phyloP scores from a whole-genome alignment of 1,284 basidiomycete species.

The Fomitopsis betulina region DNA sequence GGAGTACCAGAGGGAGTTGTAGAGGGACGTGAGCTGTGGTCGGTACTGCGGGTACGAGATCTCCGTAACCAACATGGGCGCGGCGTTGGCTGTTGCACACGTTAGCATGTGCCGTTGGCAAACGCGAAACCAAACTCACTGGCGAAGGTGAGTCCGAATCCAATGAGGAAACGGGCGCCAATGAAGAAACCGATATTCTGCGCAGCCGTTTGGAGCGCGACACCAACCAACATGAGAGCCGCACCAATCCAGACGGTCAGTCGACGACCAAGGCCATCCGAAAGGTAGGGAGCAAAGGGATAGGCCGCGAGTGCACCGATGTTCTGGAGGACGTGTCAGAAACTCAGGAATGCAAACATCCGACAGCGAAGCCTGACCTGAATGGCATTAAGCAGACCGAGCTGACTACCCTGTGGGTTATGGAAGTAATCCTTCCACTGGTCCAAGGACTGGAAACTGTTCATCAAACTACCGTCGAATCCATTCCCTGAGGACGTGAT shows the following conservation, averaged over 20 bases:
- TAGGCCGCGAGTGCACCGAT: constrained; percentile 63
- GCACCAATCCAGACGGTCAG: constrained; percentile 59
- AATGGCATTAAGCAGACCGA: constrained; percentile 74
- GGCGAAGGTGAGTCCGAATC: constrained; percentile 75
- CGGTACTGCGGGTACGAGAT: constrained; percentile 49
- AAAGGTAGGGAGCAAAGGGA: constrained; percentile 68
- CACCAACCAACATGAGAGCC: constrained; percentile 57
- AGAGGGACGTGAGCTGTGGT: not conserved
- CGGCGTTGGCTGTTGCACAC: constrained; percentile 45
- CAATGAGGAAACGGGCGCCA: constrained; percentile 75
- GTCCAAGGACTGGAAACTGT: constrained; percentile 61
- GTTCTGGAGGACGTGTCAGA: constrained; percentile 36
- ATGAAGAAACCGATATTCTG: constrained; percentile 79
- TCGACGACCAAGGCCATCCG: constrained; percentile 65
- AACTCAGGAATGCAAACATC: too few species aligned
- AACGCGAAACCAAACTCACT: constrained; percentile 25
- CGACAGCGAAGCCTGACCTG: constrained; percentile 41
- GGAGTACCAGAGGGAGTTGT: too few species aligned
- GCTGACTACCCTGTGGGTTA: constrained; percentile 47
- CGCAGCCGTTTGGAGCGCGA: constrained; percentile 65
- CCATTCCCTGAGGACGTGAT: constrained; percentile 76
- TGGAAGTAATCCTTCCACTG: constrained; percentile 61
- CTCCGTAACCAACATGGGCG: constrained; percentile 69
- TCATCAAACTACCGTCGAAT: constrained; percentile 77
- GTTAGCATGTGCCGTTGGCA: not conserved